Evolutionary conservation across 306 rosid species (phyloP), one percentile per base, ranked within the genome.

Genomic region (Prunus campanulata): DNA sequence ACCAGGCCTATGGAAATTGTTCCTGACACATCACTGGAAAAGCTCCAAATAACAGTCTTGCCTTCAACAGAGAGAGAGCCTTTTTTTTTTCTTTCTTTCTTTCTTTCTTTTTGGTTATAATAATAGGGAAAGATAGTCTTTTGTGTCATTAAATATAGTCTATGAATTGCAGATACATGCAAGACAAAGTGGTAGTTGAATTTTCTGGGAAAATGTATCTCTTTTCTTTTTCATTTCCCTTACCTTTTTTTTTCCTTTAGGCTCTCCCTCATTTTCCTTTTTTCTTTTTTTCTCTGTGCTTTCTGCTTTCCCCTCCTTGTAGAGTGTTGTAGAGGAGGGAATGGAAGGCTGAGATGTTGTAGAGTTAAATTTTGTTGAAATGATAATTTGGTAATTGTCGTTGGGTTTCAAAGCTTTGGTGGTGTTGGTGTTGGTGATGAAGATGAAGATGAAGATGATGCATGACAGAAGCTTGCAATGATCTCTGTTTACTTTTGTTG

Each of bases 301-400:
- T 57, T 72, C 44, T 55, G 32, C 35, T 68, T 70, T 70, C 59
- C 81, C 71, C 72, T 44, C 77, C 68, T 59, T 59, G 82, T 48
- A 81, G 78, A 81, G 77, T 47, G 54, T 65, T 27, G 6, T 15
- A 29, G 12, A 65, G 19, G 78, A 60, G 66, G 81, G 77, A 50
- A 47, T 69, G 59, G 72, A 81, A 68, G 81, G 81, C 60, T 39
- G 76, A 76, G 83, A 79, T 65, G 27, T 5, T 61, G 83, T 70
- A 83, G 78, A 83, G 80, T 42, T 80, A 63, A 30, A 74, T 76
- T 88, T 84, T 80, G 83, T 78, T 82, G 82, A 82, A 85, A 72
- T 82, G 80, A 71, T 81, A 71, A 55, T 77, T 52, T 49, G 77
- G 66, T 77, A 78, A 81, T 73, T 52, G 70, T 42, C 71, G 30